Conservation (phyloP, 345 rosid species). For the Turnera subulata region DNA sequence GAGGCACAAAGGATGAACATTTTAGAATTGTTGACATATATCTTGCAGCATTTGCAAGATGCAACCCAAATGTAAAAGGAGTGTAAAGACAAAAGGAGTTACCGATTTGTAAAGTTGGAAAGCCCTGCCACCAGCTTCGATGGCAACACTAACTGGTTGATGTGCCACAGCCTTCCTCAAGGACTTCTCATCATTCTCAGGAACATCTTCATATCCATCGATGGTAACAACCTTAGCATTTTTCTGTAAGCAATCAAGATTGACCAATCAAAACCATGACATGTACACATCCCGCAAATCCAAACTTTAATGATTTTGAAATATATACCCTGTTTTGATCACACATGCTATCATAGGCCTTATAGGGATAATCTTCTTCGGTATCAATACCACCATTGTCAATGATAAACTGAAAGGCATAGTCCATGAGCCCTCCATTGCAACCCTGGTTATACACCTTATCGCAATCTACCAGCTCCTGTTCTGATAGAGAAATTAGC, state of each 20-base stretch:
- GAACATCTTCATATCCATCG: slow-evolving; percentile 31
- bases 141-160: slow-evolving; percentile 32
- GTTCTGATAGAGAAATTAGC: slow-evolving; percentile 2
- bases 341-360: slow-evolving; percentile 6
- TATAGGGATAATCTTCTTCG: slow-evolving; percentile 7
- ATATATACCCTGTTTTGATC: slow-evolving; percentile 23
- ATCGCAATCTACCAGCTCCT: slow-evolving; percentile 12
- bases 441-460: background rate
- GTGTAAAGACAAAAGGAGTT: background rate
- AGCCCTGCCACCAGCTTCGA: slow-evolving; percentile 33
- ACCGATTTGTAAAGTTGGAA: slow-evolving; percentile 29
- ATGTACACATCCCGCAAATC: too few relatives aligned
- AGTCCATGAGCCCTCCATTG: slow-evolving; percentile 1
- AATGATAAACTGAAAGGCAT: slow-evolving; percentile 6
- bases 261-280: background rate
- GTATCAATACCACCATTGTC: slow-evolving; percentile 15
- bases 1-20: background rate
- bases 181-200: slow-evolving; percentile 25
- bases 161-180: slow-evolving; percentile 23
- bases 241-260: slow-evolving; percentile 12
- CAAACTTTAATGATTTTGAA: too few relatives aligned
- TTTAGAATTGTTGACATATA: too few relatives aligned
- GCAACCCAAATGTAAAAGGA: too few relatives aligned
- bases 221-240: slow-evolving; percentile 28
- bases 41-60: too few relatives aligned